Percentiles rank a stretch among this genome's conserved stretches.
Conservation (phyloP, 2,329 filamentous ascomycete species). For the Ophiocordyceps australis region DNA sequence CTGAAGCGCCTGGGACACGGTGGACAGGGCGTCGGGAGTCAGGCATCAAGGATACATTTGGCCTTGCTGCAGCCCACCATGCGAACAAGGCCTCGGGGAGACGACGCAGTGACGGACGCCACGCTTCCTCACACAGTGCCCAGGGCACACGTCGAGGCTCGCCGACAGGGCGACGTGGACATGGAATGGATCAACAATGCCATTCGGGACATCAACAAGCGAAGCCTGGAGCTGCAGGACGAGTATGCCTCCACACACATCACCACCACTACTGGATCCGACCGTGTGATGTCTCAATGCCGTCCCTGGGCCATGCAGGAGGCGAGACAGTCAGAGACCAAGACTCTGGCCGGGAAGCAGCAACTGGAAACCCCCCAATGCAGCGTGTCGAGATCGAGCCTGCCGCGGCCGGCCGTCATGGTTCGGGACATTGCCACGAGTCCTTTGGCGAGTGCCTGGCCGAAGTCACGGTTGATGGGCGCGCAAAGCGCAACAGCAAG, state of each 20-base stretch:
- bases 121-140: no score
- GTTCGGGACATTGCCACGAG: conserved; percentile 6
- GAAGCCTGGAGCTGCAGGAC: conserved; percentile 5
- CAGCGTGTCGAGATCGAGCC: conserved; percentile 6
- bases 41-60: no score
- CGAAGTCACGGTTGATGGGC: conserved; percentile 5
- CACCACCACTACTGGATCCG: conserved; percentile 44
- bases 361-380: conserved; percentile 5
- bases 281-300: conserved; percentile 8
- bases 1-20: no score
- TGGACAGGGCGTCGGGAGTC: no score
- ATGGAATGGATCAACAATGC: conserved; percentile 7
- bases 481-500: conserved; percentile 7
- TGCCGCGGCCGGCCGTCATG: conserved; percentile 4
- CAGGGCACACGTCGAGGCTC: no score
- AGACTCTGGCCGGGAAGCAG: conserved; percentile 1
- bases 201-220: conserved; percentile 7
- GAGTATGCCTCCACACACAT: conserved; percentile 36
- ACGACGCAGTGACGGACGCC: no score
- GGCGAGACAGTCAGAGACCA: neutral
- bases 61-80: no score
- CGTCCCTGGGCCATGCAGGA: conserved; percentile 1
- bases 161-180: conserved; percentile 1
- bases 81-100: no score
- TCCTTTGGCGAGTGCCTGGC: conserved; percentile 9